These are phyloP conservation scores for Chlamydomonas asymmetrica DNA, from an alignment of 139 green algal genomes.

Conservation along the genomic window DNA sequence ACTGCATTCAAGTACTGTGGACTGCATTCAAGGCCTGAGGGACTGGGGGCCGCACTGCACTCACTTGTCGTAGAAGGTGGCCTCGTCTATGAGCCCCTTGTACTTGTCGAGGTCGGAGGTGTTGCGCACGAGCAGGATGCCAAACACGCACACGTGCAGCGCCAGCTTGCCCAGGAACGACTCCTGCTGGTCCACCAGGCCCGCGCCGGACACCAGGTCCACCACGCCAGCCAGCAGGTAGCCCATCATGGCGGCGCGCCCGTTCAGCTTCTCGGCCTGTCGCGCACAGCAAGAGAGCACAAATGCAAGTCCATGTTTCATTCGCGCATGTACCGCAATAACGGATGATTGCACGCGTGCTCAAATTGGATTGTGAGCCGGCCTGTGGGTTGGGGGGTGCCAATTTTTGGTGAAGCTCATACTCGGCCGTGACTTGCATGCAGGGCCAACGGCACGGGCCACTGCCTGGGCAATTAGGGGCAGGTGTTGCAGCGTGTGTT, in stretches of 20 bases:
- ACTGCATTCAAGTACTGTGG: too few species aligned
- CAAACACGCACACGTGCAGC: slow-evolving; percentile 84
- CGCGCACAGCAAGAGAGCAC: too few species aligned
- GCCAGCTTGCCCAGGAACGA: slow-evolving; percentile 90
- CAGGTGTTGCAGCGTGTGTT: too few species aligned
- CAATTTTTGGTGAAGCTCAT: too few species aligned
- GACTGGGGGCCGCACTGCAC: too few species aligned
- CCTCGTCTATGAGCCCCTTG: slow-evolving; percentile 86
- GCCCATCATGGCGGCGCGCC: slow-evolving; percentile 90
- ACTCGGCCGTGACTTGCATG: too few species aligned
- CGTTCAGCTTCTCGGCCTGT: slow-evolving; percentile 94
- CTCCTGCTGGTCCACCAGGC: slow-evolving; percentile 89
- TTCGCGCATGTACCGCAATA: too few species aligned
- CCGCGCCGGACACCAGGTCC: slow-evolving; percentile 77
- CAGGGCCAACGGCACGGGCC: too few species aligned
- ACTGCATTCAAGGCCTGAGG: slow-evolving; percentile 27
- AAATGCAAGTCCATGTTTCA: too few species aligned
- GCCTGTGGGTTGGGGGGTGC: background rate
- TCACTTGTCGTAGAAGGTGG: slow-evolving; percentile 93
- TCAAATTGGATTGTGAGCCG: background rate
- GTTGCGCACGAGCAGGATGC: slow-evolving; percentile 70
- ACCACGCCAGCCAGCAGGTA: slow-evolving; percentile 84
- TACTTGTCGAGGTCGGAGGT: slow-evolving; percentile 73
- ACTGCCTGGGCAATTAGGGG: too few species aligned
- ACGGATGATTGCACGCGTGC: too few species aligned